These are phyloP conservation scores for Dictyostelium brefeldianum DNA, from an alignment of 78 protist genomes.

Conservation along the genomic window DNA sequence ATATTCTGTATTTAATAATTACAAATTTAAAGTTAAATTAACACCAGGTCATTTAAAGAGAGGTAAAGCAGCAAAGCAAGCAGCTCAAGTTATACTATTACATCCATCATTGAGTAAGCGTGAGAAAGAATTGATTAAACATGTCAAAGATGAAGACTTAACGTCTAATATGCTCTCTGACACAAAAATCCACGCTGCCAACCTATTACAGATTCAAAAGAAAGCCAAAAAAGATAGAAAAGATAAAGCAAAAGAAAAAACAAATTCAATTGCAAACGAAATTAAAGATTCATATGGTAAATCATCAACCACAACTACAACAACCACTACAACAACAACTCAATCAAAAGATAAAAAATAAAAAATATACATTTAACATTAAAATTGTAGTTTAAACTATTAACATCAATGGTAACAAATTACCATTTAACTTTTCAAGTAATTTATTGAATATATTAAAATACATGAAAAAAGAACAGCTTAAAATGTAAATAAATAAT, in stretches of 20 bases:
- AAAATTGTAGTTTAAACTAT: too few species aligned
- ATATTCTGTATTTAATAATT: slow-evolving; percentile 75
- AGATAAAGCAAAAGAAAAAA: slow-evolving; percentile 38
- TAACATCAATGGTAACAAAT: too few species aligned
- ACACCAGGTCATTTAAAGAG: slow-evolving; percentile 92
- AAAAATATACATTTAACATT: too few species aligned
- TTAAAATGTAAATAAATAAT: too few species aligned
- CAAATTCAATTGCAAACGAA: slow-evolving; percentile 15
- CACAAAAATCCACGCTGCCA: slow-evolving; percentile 71
- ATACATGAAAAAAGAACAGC: too few species aligned
- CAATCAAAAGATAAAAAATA: background rate
- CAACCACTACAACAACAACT: background rate
- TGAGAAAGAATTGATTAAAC: slow-evolving; percentile 70
- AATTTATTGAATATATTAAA: too few species aligned
- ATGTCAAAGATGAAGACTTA: slow-evolving; percentile 72
- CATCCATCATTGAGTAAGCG: background rate
- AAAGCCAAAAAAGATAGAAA: slow-evolving; percentile 57
- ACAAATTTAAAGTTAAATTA: slow-evolving; percentile 90
- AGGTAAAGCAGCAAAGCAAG: slow-evolving; percentile 88
- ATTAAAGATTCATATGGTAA: slow-evolving; percentile 6
- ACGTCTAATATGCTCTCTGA: slow-evolving; percentile 73
- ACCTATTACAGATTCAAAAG: slow-evolving; percentile 45
- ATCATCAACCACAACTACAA: background rate
- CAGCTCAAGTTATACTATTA: slow-evolving; percentile 26
- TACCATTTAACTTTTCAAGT: too few species aligned